Conservation (phyloP, 805 yeast species). For the Monosporozyma servazzii region DNA sequence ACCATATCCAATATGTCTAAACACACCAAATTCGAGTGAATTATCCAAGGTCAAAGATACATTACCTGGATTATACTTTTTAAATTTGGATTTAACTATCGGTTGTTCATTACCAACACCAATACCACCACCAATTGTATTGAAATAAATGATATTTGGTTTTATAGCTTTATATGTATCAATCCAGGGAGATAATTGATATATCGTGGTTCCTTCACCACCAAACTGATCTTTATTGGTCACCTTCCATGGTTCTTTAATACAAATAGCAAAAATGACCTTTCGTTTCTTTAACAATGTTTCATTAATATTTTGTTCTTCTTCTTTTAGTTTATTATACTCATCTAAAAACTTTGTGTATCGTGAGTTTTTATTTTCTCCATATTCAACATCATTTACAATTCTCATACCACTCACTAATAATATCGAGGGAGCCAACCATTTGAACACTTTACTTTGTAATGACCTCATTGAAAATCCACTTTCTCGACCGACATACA, state of each 20-base stretch:
- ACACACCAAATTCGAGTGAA: constrained; percentile 69
- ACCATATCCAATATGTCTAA: constrained; percentile 57
- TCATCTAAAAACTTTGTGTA: constrained; percentile 43
- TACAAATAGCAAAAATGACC: constrained; percentile 54
- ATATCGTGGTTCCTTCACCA: constrained; percentile 43
- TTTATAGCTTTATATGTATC: constrained; percentile 39
- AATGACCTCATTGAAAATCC: constrained; percentile 87
- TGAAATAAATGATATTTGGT: constrained; percentile 50
- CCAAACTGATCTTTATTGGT: constrained; percentile 72
- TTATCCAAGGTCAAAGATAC: constrained; percentile 74
- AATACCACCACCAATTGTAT: constrained; percentile 66
- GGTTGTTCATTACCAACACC: constrained; percentile 78
- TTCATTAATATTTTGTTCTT: constrained; percentile 17
- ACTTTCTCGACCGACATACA: constrained; percentile 57
- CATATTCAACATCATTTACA: constrained; percentile 19
- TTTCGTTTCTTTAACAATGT: constrained; percentile 25
- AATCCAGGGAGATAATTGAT: constrained; percentile 60
- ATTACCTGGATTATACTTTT: constrained; percentile 56
- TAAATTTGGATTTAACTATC: constrained; percentile 35
- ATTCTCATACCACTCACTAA: constrained; percentile 57
- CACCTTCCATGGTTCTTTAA: constrained; percentile 67
- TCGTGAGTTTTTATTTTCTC: constrained; percentile 27
- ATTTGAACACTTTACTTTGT: constrained; percentile 74
- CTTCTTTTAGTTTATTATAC: constrained; percentile 35
- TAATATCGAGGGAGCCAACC: constrained; percentile 80